Percentiles rank a stretch among this genome's conserved stretches.
These are phyloP conservation scores for Metahyphopichia silvanorum DNA, from an alignment of 805 yeast species.

Conservation along the genomic window DNA sequence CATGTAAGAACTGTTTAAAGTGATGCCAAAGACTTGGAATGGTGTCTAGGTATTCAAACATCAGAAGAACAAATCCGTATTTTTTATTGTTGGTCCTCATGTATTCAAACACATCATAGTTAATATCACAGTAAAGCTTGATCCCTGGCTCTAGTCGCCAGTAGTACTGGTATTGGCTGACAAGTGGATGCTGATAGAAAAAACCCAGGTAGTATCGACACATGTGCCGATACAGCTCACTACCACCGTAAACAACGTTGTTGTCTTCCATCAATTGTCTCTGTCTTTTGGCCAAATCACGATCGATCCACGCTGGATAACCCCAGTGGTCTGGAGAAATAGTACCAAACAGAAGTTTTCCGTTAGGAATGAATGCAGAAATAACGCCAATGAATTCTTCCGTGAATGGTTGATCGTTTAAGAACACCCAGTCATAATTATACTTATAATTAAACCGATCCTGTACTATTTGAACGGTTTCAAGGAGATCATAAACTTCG, in stretches of 20 bases:
- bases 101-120: constrained; percentile 58
- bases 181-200: constrained; percentile 57
- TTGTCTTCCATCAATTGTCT: constrained; percentile 43
- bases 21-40: constrained; percentile 64
- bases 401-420: constrained; percentile 66
- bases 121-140: constrained; percentile 56
- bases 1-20: constrained; percentile 42
- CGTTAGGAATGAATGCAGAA: constrained; percentile 47
- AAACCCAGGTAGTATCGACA: constrained; percentile 50
- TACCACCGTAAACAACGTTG: constrained; percentile 53
- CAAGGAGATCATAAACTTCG: constrained; percentile 55
- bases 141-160: constrained; percentile 81
- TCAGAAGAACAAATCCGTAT: constrained; percentile 66
- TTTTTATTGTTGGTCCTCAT: constrained; percentile 53
- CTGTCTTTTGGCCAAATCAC: constrained; percentile 20
- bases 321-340: constrained; percentile 67
- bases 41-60: constrained; percentile 61
- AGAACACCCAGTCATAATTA: constrained; percentile 77
- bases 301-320: constrained; percentile 63
- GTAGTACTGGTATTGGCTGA: constrained; percentile 61
- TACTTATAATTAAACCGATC: constrained; percentile 60
- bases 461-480: constrained; percentile 61
- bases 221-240: constrained; percentile 71
- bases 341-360: constrained; percentile 58
- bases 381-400: constrained; percentile 52